Percentiles rank a stretch among this genome's conserved stretches.
Evolutionary conservation across 2,329 filamentous ascomycete genomes (phyloP).

Genomic region (Penicillium sp.): DNA sequence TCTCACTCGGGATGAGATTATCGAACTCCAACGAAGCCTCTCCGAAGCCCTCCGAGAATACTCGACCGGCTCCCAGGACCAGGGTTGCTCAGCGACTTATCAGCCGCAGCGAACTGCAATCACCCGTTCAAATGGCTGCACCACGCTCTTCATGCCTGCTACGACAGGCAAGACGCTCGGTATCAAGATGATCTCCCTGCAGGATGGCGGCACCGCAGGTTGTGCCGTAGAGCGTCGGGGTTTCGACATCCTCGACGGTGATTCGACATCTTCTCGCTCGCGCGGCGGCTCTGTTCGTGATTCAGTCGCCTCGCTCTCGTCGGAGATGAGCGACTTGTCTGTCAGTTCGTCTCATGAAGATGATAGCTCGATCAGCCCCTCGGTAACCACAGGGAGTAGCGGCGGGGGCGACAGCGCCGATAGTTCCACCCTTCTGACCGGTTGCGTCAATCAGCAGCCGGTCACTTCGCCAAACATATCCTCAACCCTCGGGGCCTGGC

Average conservation of each 20-base stretch:
- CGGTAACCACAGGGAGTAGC: conserved; percentile 16
- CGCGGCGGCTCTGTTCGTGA: conserved; percentile 24
- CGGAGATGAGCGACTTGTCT: conserved; percentile 39
- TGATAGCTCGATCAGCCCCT: conserved; percentile 21
- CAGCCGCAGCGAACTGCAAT: conserved; percentile 65
- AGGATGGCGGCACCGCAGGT: conserved; percentile 36
- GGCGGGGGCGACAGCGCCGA: conserved; percentile 23
- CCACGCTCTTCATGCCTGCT: conserved; percentile 69
- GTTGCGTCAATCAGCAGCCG: conserved; percentile 34
- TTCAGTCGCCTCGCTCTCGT: conserved; percentile 39
- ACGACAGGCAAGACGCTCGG: conserved; percentile 61
- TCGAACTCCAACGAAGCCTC: conserved; percentile 59
- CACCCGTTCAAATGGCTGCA: conserved; percentile 62
- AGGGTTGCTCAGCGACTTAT: conserved; percentile 60
- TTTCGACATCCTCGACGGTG: conserved; percentile 19
- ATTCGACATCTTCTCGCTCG: conserved; percentile 18
- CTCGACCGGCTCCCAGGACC: conserved; percentile 62
- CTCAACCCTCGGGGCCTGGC: conserved; percentile 38
- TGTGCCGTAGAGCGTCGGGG: conserved; percentile 37
- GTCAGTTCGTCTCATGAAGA: conserved; percentile 37
- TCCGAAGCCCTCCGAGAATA: conserved; percentile 66
- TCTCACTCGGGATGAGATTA: conserved; percentile 59
- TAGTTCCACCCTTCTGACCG: conserved; percentile 32
- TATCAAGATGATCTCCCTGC: conserved; percentile 65
- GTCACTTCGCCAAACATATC: conserved; percentile 28